A percentile compares a stretch with the other conserved stretches of the same genome.
Evolutionary conservation across 129 eudicot species (phyloP).

Genomic region (Apium graveolens): DNA sequence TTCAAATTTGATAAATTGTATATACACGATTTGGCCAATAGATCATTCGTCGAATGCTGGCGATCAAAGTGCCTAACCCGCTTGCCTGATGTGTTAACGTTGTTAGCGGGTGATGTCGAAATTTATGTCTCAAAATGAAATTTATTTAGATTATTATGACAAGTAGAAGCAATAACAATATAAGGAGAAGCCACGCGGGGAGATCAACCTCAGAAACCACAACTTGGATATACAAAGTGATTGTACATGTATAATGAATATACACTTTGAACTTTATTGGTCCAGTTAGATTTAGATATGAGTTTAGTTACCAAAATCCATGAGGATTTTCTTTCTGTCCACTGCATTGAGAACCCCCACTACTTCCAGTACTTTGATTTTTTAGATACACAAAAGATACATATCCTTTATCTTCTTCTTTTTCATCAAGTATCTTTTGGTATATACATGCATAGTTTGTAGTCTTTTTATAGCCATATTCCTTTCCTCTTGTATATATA

Average conservation of each 20-base stretch:
- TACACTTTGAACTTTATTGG: neutral
- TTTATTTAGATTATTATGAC: neutral
- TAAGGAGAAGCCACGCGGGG: conserved; percentile 30
- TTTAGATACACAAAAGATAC: conserved; percentile 2
- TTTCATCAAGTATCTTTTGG: neutral
- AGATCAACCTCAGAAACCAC: conserved; percentile 18
- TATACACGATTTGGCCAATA: too few relatives aligned
- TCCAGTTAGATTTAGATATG: conserved; percentile 4
- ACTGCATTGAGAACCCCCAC: conserved; percentile 15
- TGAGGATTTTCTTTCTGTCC: conserved; percentile 36
- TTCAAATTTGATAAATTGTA: too few relatives aligned
- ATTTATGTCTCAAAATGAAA: neutral
- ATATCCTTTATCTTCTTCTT: conserved; percentile 12
- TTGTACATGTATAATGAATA: neutral
- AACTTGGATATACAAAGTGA: neutral
- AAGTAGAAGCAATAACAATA: conserved; percentile 2
- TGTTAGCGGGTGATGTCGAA: too few relatives aligned
- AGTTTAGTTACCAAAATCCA: conserved; percentile 34
- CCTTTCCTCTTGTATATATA: conserved; percentile 26
- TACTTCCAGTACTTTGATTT: neutral
- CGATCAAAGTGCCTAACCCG: too few relatives aligned
- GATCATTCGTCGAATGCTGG: too few relatives aligned
- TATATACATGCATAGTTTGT: neutral
- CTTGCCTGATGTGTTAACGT: too few relatives aligned
- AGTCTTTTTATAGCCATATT: neutral